Evolutionary conservation across 805 yeast species (phyloP).

Genomic region (Zygosaccharomyces lentus): DNA sequence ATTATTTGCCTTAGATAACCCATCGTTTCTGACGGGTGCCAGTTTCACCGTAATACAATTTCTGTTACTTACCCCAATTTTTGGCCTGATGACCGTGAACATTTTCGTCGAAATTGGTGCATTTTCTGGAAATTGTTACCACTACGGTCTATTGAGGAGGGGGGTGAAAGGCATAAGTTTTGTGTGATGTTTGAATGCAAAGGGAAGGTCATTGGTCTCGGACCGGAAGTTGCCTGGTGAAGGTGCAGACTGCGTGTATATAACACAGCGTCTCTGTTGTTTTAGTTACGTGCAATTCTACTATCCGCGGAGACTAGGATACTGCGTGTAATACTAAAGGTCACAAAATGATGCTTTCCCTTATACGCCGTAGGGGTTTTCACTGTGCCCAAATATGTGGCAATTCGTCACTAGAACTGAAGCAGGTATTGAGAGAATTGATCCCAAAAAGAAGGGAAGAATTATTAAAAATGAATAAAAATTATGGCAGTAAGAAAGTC

Average conservation of each 20-base stretch:
- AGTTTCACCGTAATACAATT: background rate
- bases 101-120: background rate
- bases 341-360: background rate
- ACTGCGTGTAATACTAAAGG: conserved; percentile 18
- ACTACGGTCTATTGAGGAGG: background rate
- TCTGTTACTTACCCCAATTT: background rate
- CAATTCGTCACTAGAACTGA: conserved; percentile 17
- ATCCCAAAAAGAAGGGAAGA: conserved; percentile 45
- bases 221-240: background rate
- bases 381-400: conserved; percentile 6
- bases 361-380: conserved; percentile 6
- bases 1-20: background rate
- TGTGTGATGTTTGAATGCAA: background rate
- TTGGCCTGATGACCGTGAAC: background rate
- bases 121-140: background rate
- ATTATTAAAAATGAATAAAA: conserved; percentile 39
- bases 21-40: background rate
- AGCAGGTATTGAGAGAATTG: conserved; percentile 23
- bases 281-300: background rate
- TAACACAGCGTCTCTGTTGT: background rate
- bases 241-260: background rate
- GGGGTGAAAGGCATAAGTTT: background rate
- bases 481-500: conserved; percentile 35
- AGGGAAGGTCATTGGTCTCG: background rate
- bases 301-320: conserved; percentile 7